Base-by-base conservation (phyloP, 192 early-diverging fungal genomes). In the Backusella macrospora region DNA sequence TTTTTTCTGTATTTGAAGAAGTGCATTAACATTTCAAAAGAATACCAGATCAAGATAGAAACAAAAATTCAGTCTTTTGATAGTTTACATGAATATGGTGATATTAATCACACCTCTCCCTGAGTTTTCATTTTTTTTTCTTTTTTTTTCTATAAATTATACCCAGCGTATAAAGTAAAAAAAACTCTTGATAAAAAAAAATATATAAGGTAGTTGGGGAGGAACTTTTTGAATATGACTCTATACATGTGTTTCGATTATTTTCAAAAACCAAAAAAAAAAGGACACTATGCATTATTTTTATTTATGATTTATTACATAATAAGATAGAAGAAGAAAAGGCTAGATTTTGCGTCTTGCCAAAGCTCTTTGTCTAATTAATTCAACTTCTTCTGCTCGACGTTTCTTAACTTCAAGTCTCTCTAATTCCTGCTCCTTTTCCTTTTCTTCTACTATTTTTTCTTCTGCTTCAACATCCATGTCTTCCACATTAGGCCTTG, bases 301-400 rank as follows among this genome's bases (percentile, higher is more conserved):
- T 59, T 0, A 12, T 12, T 59, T 59, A 59, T 59, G 1, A 1
- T 34, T 34, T 34, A 34, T 34, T 34, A 34, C 29, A 34, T 34
- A 34, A 34, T 34, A 34, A 34, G 10, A 59, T 26, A 21, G 21
- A 21, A 10, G 26, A 37, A 64, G 13, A 63, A 26, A 13, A 13
- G 13, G 14, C 38, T 65, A 65, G 16, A 34, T 39, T 70, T 49
- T 65, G 46, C 80, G 66, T 62, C 84, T 72, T 44, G 72, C 72
- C 13, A 86, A 64, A 6, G 85, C 85, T 64, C 85, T 68, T 70
- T 80, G 78, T 47, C 82, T 70, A 10, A 81, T 82, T 21, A 74
- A 77, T 44, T 83, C 83, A 10, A 86, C 76, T 23, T 71, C 47
- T 34, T 78, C 81, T 6, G 79, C 52, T 68, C 83, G 68, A 29